phyloP scores from a whole-genome alignment of 208 protist genomes.

The Porcisia deanei region DNA sequence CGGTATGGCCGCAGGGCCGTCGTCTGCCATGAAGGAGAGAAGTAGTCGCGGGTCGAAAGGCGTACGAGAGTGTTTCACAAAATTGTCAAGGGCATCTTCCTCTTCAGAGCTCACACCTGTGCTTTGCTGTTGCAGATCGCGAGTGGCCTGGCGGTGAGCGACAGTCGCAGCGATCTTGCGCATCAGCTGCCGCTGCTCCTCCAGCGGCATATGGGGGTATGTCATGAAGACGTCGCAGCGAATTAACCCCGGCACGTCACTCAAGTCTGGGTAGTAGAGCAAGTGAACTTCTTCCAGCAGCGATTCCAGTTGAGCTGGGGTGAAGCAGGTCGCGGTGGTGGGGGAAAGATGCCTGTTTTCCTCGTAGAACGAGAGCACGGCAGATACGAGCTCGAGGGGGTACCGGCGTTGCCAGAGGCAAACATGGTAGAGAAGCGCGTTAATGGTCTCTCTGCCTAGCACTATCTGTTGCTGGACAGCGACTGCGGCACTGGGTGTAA shows the following conservation, averaged over 20 bases:
- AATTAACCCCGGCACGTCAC: constrained; percentile 40
- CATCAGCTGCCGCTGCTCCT: constrained; percentile 54
- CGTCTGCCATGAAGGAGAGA: constrained; percentile 18
- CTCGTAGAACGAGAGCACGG: constrained; percentile 40
- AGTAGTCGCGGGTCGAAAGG: constrained; percentile 23
- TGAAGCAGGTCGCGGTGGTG: constrained; percentile 7
- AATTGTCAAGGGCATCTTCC: not conserved
- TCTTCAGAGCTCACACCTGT: not conserved
- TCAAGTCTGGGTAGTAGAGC: constrained; percentile 27
- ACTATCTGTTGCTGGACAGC: constrained; percentile 8
- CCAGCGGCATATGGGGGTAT: constrained; percentile 38
- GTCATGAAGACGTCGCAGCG: constrained; percentile 82
- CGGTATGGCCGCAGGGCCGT: not conserved
- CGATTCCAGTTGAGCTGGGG: constrained; percentile 27
- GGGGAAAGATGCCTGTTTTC: constrained; percentile 15
- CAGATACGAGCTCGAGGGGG: constrained; percentile 49
- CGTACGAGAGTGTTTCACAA: constrained; percentile 11
- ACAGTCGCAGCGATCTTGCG: constrained; percentile 16
- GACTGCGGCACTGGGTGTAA: constrained; percentile 8
- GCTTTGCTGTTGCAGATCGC: not conserved
- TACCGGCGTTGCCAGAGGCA: constrained; percentile 78
- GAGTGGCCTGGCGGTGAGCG: constrained; percentile 3
- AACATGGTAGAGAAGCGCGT: constrained; percentile 56
- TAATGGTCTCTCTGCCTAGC: constrained; percentile 9
- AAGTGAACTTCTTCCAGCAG: constrained; percentile 54